Evolutionary conservation across 352 stramenopile genomes (phyloP), one percentile per base, ranked within the genome.

Genomic region (Globisporangium nunn): DNA sequence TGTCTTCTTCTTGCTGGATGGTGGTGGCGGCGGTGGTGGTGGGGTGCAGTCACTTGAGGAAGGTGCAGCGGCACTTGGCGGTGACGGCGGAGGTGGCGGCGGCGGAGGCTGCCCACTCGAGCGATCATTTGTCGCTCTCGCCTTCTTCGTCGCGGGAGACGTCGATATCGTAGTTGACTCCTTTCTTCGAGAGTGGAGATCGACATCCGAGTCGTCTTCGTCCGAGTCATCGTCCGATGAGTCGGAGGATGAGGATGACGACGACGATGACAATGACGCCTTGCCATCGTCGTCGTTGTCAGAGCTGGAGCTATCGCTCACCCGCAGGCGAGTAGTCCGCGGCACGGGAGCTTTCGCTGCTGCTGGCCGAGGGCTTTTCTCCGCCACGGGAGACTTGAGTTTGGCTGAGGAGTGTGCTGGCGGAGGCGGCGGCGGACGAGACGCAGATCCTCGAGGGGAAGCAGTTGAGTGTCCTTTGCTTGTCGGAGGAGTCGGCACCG

Each of bases 281-380:
- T 73, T 76, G 43, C 59, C 53, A 14, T 61, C 63, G 2, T 64
- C 71, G 47, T 67, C 80, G 31, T 68, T 70, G 1, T 88, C 76
- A 14, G 78, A 87, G 63, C 76, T 89, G 1, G 78, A 88, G 58
- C 73, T 91, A 46, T 81, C 52, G 30, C 74, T 88, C 46, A 85
- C 72, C 29, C 75, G 58, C 8, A 86, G 69, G 6, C 67, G 63
- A 8, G 63, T 63, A 30, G 33, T 31, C 4, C 66, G 72, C 18
- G 50, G 11, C 11, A 23, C 49, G 35, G 60, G 35, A 57, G 39
- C 41, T 43, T 43, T 43, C 35, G 56, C 37, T 50, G 46, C 14
- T 41, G 18, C n/a, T n/a, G n/a, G 37, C 4, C 50, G 57, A 37
- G 57, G 58, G 12, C 50, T 63, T 35, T 54, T 58, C 10, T 35